These are phyloP conservation scores for Epichloe elymi DNA, from an alignment of 2,329 filamentous ascomycete genomes.

Conservation along the genomic window DNA sequence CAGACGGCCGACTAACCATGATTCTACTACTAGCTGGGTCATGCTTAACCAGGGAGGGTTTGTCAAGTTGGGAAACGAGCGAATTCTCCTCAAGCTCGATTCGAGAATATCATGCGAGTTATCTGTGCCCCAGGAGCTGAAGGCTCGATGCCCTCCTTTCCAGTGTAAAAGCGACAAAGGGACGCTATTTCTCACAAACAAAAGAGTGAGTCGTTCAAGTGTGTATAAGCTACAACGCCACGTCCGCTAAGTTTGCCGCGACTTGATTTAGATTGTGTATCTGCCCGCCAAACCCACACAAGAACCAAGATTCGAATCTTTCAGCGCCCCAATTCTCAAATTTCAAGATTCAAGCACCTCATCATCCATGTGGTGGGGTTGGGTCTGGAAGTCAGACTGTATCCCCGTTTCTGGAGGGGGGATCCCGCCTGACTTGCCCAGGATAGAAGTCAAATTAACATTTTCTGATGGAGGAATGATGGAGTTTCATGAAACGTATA, in stretches of 20 bases:
- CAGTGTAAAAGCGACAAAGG: constrained; percentile 63
- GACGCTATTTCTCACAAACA: constrained; percentile 69
- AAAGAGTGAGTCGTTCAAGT: constrained; percentile 46
- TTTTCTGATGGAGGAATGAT: constrained; percentile 95
- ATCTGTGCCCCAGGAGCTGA: constrained; percentile 53
- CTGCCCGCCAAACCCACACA: constrained; percentile 58
- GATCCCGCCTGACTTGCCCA: constrained; percentile 62
- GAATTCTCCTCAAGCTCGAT: constrained; percentile 66
- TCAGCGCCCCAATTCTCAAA: constrained; percentile 78
- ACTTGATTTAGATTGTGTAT: constrained; percentile 60
- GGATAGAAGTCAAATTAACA: constrained; percentile 69
- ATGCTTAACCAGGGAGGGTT: constrained; percentile 76
- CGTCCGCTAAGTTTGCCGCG: not conserved
- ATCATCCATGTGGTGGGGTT: constrained; percentile 83
- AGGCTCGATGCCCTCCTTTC: constrained; percentile 47
- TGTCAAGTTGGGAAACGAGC: constrained; percentile 74
- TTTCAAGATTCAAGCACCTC: constrained; percentile 70
- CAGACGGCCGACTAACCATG: constrained; percentile 31
- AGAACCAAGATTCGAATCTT: constrained; percentile 58
- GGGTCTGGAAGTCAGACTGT: constrained; percentile 73
- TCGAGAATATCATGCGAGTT: constrained; percentile 66
- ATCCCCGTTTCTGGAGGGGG: constrained; percentile 75
- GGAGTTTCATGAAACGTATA: constrained; percentile 74
- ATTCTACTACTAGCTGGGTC: constrained; percentile 60
- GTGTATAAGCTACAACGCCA: not conserved